Base-by-base conservation (phyloP, 805 yeast genomes). In the Starmera dryadoides region DNA sequence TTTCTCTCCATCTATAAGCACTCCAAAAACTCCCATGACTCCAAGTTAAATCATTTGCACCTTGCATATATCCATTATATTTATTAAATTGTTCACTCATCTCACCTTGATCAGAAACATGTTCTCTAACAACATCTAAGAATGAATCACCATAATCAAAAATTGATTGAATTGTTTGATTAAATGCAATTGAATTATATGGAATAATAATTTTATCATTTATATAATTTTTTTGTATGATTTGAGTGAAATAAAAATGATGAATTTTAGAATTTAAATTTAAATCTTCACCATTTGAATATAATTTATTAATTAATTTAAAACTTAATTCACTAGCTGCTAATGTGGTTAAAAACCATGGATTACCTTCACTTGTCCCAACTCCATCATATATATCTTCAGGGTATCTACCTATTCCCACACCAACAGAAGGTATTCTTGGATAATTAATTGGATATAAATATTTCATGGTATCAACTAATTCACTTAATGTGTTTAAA, bases 41-140 rank as follows among this genome's bases (percentile, higher is more conserved):
- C 98, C 98, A 91, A 4, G 97, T 89, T 49, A 91, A 73, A 50
- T 85, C 76, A 40, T 64, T 62, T 0, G 98, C 98, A 6, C 98
- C 98, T 59, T 81, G 83, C 82, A 87, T 77, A 57, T 61, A 87
- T 0, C 98, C 98, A 32, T 72, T 77, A 50, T 79, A 72, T 52
- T 74, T 77, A 62, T 85, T 86, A 59, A 87, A 86, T 55, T 91
- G 96, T 61, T 91, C 98, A 52, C 89, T 81, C 78, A 91, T 79
- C 38, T 71, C 73, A 3, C 94, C 94, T 16, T 77, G 74, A 38
- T 60, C 62, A 49, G 75, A 84, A 34, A 75, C 77, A 58, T 81
- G 86, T 31, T 68, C 67, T 51, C 73, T 69, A 30, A 79, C 65
- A 21, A 77, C 69, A 40, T 73, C 73, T 46, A 84, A 58, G 53